Conservation (phyloP, 805 yeast species). For the Hagleromyces aurorensis region DNA sequence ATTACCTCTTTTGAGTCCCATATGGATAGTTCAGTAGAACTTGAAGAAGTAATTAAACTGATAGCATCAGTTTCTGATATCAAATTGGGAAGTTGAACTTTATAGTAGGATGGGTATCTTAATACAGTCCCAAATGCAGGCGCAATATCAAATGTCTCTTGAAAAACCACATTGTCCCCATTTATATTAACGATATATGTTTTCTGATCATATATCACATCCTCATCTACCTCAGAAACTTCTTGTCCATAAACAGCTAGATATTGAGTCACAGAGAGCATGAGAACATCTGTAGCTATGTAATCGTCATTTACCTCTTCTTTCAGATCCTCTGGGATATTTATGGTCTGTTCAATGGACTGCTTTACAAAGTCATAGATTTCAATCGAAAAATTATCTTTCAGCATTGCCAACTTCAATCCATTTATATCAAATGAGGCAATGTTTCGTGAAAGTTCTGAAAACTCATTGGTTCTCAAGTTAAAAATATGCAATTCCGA, state of each 20-base stretch:
- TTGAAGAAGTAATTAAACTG: slow-evolving; percentile 48
- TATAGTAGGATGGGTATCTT: slow-evolving; percentile 42
- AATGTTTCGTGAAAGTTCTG: slow-evolving; percentile 4
- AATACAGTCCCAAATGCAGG: slow-evolving; percentile 46
- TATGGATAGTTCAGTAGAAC: slow-evolving; percentile 55
- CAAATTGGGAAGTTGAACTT: slow-evolving; percentile 36
- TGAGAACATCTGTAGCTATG: slow-evolving; percentile 17
- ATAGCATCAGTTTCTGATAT: slow-evolving; percentile 28
- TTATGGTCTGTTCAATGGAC: background rate
- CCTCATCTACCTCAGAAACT: slow-evolving; percentile 15
- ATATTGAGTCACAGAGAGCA: slow-evolving; percentile 15
- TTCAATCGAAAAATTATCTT: slow-evolving; percentile 5
- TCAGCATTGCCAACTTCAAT: slow-evolving; percentile 4
- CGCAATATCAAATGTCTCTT: slow-evolving; percentile 37
- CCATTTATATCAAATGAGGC: slow-evolving; percentile 13
- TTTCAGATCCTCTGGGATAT: slow-evolving; percentile 22
- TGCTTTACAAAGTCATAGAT: slow-evolving; percentile 1
- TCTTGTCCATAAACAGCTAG: slow-evolving; percentile 28
- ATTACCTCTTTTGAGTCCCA: slow-evolving; percentile 34
- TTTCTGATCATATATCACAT: slow-evolving; percentile 24
- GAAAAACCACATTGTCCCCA: slow-evolving; percentile 10
- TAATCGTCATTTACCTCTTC: slow-evolving; percentile 30
- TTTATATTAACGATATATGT: slow-evolving; percentile 15
- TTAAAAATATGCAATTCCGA: slow-evolving; percentile 4
- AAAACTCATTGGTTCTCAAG: slow-evolving; percentile 1